Evolutionary conservation across 1,139 yeast genomes (phyloP).

Genomic region (Yamadazyma sp.): DNA sequence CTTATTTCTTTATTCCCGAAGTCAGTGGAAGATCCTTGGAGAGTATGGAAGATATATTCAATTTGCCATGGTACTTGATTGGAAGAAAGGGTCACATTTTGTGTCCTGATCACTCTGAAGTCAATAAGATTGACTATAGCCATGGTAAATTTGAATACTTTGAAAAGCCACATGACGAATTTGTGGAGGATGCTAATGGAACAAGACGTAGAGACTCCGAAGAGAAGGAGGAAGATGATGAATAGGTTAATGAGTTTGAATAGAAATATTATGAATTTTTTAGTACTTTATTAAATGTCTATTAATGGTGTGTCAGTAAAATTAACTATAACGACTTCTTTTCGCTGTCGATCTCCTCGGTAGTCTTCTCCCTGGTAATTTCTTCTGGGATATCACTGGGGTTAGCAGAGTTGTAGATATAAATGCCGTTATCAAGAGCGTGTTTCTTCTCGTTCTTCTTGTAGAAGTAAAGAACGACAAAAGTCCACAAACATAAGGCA

Average conservation of each 20-base stretch:
- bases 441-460: conserved; percentile 54
- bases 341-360: conserved; percentile 8
- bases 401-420: conserved; percentile 40
- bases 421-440: conserved; percentile 55
- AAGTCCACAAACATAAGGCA: conserved; percentile 53
- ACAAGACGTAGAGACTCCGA: conserved; percentile 9
- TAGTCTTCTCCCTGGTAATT: conserved; percentile 4
- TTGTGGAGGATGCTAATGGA: conserved; percentile 12
- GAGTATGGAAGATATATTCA: conserved; percentile 57
- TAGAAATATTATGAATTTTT: no score
- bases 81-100: conserved; percentile 53
- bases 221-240: conserved; percentile 7
- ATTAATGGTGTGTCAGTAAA: not conserved
- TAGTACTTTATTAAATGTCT: no score
- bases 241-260: not conserved
- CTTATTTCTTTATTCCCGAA: conserved; percentile 56
- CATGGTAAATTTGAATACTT: conserved; percentile 11
- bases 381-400: conserved; percentile 18
- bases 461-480: conserved; percentile 55
- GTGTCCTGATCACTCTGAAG: conserved; percentile 54
- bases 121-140: conserved; percentile 13
- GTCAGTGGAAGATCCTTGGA: conserved; percentile 55
- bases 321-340: conserved; percentile 1
- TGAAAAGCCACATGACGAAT: conserved; percentile 15
- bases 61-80: conserved; percentile 57